These are phyloP conservation scores for Dicorynia guianensis DNA, from an alignment of 306 rosid genomes.

Conservation along the genomic window DNA sequence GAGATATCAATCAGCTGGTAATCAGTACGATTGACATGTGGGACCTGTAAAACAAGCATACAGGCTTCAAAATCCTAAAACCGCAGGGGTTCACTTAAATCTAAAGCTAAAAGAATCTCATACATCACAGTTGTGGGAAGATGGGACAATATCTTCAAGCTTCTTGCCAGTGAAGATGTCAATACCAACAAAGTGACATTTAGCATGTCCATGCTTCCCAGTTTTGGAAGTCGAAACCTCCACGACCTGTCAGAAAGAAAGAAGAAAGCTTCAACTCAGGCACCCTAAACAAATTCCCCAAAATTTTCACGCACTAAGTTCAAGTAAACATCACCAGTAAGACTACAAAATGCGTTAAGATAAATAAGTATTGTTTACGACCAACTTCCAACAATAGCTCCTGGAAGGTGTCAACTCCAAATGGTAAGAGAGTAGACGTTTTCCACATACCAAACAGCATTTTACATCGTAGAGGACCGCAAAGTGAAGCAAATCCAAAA, in stretches of 20 bases:
- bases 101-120: neutral
- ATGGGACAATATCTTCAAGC: constrained; percentile 81
- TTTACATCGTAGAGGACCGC: neutral
- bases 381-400: neutral
- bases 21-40: constrained; percentile 79
- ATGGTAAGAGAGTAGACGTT: neutral
- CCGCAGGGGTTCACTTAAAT: neutral
- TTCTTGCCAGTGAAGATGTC: constrained; percentile 73
- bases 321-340: no score
- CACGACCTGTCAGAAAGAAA: constrained; percentile 57
- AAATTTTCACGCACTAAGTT: no score
- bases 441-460: neutral
- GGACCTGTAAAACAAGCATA: constrained; percentile 52
- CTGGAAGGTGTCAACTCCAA: neutral
- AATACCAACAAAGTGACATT: constrained; percentile 77
- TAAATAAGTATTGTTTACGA: constrained; percentile 2
- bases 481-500: neutral
- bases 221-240: constrained; percentile 82
- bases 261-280: neutral
- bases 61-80: neutral
- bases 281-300: neutral
- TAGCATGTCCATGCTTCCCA: constrained; percentile 82
- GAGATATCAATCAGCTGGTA: constrained; percentile 79
- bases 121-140: constrained; percentile 82
- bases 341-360: neutral